Percentiles rank a stretch among this genome's conserved stretches.
phyloP scores from a whole-genome alignment of 345 rosid genomes.

The Citropsis articulata region DNA sequence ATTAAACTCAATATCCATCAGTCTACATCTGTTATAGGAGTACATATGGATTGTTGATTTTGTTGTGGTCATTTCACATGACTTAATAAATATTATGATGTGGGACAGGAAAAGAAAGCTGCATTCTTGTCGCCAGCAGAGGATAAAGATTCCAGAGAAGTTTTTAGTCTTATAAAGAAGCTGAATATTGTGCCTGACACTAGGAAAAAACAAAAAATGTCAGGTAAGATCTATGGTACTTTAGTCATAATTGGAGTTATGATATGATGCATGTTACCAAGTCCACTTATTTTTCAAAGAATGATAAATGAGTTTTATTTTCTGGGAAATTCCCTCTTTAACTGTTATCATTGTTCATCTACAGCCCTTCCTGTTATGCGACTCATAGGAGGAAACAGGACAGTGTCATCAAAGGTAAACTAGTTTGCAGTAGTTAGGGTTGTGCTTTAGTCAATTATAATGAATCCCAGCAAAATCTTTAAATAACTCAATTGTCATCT shows the following conservation, averaged over 20 bases:
- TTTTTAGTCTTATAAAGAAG: constrained; percentile 73
- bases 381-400: constrained; percentile 42
- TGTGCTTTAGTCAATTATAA: not conserved
- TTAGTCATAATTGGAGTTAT: constrained; percentile 1
- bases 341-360: not conserved
- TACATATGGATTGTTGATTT: constrained; percentile 2
- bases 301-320: not conserved
- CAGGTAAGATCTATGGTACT: constrained; percentile 47
- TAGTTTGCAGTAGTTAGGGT: constrained; percentile 3
- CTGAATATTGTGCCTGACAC: constrained; percentile 54
- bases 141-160: constrained; percentile 54
- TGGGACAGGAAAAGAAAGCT: constrained; percentile 54
- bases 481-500: not conserved
- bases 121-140: constrained; percentile 49
- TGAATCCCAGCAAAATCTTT: not conserved
- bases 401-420: constrained; percentile 59
- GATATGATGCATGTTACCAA: not conserved
- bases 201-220: constrained; percentile 52
- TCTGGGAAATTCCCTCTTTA: not conserved
- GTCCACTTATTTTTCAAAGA: not conserved
- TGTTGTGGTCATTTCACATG: not conserved
- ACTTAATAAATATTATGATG: constrained; percentile 13
- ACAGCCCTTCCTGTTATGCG: constrained; percentile 54
- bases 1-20: not conserved
- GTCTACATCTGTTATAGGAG: not conserved